Percentiles rank a stretch among this genome's conserved stretches.
Evolutionary conservation across 768 basidiomycete genomes (phyloP).

Genomic region (Mycena filopes): DNA sequence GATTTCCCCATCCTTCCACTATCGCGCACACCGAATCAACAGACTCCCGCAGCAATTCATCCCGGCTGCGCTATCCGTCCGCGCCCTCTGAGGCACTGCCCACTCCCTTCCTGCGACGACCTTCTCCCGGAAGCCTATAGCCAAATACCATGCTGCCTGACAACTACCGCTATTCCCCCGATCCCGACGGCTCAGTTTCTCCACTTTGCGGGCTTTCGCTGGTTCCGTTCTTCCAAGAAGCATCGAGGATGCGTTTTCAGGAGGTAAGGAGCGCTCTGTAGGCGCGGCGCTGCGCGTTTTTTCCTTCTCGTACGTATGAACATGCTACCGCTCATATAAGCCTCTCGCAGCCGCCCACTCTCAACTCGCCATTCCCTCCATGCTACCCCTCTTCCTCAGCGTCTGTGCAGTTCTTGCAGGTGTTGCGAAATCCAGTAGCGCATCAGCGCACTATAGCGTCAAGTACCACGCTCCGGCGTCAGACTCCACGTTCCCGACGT

Average conservation of each 20-base stretch:
- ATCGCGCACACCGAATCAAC: no score
- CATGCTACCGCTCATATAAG: not conserved
- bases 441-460: not conserved
- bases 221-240: conserved; percentile 11
- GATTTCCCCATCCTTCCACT: no score
- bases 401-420: not conserved
- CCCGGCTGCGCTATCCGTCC: no score
- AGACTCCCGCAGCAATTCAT: no score
- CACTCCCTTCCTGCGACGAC: no score
- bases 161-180: conserved; percentile 4
- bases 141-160: not conserved
- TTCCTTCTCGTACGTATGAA: conserved; percentile 7
- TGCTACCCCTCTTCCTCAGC: conserved; percentile 1
- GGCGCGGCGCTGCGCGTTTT: not conserved
- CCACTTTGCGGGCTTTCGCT: not conserved
- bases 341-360: not conserved
- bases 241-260: not conserved
- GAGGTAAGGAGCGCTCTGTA: not conserved
- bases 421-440: not conserved
- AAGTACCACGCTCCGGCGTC: not conserved
- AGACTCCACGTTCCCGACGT: not conserved
- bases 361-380: not conserved
- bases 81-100: conserved; percentile 1
- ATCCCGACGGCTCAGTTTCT: conserved; percentile 3
- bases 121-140: not conserved